Evolutionary conservation across 768 basidiomycete genomes (phyloP).

Genomic region (Trametes cubensis): DNA sequence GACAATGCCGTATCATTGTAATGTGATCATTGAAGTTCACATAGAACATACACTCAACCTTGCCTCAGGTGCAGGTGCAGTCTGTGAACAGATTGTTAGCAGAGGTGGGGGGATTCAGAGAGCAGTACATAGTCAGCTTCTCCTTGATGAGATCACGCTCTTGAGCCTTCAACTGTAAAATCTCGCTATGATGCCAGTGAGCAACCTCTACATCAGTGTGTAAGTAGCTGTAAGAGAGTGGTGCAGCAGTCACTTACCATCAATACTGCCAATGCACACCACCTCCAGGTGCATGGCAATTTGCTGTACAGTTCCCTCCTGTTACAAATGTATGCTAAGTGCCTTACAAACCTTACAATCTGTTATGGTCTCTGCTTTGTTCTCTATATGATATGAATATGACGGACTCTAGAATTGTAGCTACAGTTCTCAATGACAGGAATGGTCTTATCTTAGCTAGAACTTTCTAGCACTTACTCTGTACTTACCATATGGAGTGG

Average conservation of each 20-base stretch:
- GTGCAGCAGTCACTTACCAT: background rate
- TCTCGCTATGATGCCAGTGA: background rate
- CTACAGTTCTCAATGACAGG: no score
- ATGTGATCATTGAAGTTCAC: conserved; percentile 26
- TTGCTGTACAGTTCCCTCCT: background rate
- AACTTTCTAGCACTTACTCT: no score
- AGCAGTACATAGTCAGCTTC: background rate
- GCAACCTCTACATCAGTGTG: background rate
- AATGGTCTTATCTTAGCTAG: no score
- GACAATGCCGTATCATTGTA: conserved; percentile 25
- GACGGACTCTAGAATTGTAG: no score
- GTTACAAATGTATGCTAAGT: no score
- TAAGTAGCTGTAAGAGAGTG: background rate
- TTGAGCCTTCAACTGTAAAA: background rate
- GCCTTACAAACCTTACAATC: no score
- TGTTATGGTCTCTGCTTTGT: no score
- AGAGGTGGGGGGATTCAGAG: no score
- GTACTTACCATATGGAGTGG: no score
- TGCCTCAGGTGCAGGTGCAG: background rate
- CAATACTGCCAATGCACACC: background rate
- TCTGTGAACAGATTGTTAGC: background rate
- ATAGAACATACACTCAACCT: conserved; percentile 24
- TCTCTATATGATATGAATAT: no score
- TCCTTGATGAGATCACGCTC: background rate
- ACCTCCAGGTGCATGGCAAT: background rate